Conservation (phyloP, 2,329 filamentous ascomycete genomes). For the Didymella segeticola region DNA sequence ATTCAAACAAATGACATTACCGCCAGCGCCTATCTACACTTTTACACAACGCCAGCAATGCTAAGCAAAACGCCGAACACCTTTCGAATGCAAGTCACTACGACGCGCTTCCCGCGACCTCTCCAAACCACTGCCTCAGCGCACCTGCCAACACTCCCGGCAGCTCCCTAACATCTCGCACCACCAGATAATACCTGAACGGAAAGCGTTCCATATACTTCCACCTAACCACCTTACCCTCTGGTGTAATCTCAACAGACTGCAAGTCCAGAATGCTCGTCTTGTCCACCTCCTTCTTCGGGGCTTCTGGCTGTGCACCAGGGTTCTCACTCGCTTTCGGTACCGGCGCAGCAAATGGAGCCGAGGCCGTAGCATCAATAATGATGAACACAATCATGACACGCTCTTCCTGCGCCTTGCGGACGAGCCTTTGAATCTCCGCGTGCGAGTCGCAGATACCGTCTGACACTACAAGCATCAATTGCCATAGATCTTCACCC, state of each 20-base stretch:
- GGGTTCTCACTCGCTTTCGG: conserved; percentile 7
- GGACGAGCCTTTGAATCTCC: conserved; percentile 78
- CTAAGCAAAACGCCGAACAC: too few species aligned
- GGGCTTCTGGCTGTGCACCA: conserved; percentile 26
- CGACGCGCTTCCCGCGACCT: conserved; percentile 60
- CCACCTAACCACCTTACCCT: conserved; percentile 77
- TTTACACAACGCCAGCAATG: background rate
- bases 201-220: conserved; percentile 95
- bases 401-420: conserved; percentile 87
- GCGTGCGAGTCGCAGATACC: conserved; percentile 92
- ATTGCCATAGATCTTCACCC: conserved; percentile 84
- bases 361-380: conserved; percentile 68
- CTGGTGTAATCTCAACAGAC: conserved; percentile 80
- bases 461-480: conserved; percentile 91
- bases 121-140: conserved; percentile 93
- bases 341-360: conserved; percentile 11
- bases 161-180: conserved; percentile 88
- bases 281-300: conserved; percentile 55
- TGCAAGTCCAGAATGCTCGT: conserved; percentile 86
- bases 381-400: conserved; percentile 99
- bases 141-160: conserved; percentile 86
- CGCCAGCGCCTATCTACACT: too few species aligned
- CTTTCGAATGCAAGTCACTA: conserved; percentile 6
- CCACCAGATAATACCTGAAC: conserved; percentile 95
- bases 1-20: too few species aligned